Base-by-base conservation (phyloP, 2,329 filamentous ascomycete genomes). In the Gyromitra esculenta region DNA sequence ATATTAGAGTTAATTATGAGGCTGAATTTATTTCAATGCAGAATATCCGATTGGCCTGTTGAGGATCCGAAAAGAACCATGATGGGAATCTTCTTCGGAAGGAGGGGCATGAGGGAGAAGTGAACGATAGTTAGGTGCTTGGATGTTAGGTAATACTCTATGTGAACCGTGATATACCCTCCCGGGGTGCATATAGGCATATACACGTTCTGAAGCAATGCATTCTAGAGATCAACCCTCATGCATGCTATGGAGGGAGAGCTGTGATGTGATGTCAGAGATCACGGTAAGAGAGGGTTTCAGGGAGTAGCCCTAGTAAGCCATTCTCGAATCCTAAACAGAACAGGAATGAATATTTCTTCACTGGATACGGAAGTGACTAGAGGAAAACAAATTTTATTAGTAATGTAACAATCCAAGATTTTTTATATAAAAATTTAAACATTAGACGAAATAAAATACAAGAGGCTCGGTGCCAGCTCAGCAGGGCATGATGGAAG, bases 401-500 rank as follows among this genome's bases (percentile, higher is more conserved):
- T n/a, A 8, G 3, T 13, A 25, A 43, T 41, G 5, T 4, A 39
- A 21, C 35, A 9, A 59, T 4, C 35, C 11, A 9, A 5, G n/a
- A 37, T 52, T 11, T 31, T 31, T 31, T 43, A 48, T 31, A 13
- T 11, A 21, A 41, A 18, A 8, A 64, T 70, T 71, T 41, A 48
- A 75, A 75, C 41, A 71, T 75, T 71, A 39, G 9, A 50, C 15
- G 31, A 52, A 48, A 39, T 13, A 50, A 11, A 18, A 60, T 65
- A 21, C 21, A 65, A 65, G 41, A 70, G 65, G 60, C 67, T 59
- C 39, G 18, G 39, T 65, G 72, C 59, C 72, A 75, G 52, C 72
- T 75, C 72, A 75, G 43, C 45, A 15, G 18, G 71, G 52, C 62
- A 62, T 67, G 54, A n/a, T 25, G 7, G 31, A 37, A 7, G 45